Evolutionary conservation across 306 rosid species (phyloP).

Genomic region (Geum urbanum): DNA sequence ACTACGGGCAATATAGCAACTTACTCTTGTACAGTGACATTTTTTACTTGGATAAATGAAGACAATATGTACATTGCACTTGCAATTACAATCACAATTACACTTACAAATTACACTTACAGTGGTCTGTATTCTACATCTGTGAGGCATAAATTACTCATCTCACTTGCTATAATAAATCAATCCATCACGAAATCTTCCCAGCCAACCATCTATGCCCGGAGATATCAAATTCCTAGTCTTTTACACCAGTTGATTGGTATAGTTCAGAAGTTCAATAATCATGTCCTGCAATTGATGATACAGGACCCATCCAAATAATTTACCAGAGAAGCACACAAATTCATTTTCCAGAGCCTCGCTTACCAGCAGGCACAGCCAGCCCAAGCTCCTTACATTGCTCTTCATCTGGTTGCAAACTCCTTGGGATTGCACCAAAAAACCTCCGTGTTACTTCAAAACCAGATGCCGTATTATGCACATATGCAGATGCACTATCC

Average conservation of each 20-base stretch:
- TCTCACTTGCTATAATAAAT: background rate
- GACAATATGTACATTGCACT: background rate
- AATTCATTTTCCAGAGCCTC: slow-evolving; percentile 32
- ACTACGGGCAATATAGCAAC: too few species aligned
- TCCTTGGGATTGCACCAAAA: slow-evolving; percentile 84
- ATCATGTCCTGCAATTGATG: slow-evolving; percentile 1
- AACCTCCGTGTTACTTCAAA: slow-evolving; percentile 63
- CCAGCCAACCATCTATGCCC: background rate
- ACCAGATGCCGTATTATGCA: slow-evolving; percentile 70
- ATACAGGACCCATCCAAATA: background rate
- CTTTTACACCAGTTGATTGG: background rate
- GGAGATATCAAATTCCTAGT: too few species aligned
- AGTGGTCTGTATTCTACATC: background rate
- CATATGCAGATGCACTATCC: slow-evolving; percentile 64
- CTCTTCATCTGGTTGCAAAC: slow-evolving; percentile 77
- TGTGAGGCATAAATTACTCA: background rate
- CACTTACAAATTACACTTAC: slow-evolving; percentile 2
- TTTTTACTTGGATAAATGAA: background rate
- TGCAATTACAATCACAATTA: background rate
- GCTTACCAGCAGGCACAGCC: slow-evolving; percentile 27
- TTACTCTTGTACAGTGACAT: too few species aligned
- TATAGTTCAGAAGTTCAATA: background rate
- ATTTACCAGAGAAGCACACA: background rate
- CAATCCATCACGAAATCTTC: background rate
- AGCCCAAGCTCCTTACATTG: slow-evolving; percentile 72